Base-by-base conservation (phyloP, 805 yeast species). In the Hanseniaspora guilliermondii region DNA sequence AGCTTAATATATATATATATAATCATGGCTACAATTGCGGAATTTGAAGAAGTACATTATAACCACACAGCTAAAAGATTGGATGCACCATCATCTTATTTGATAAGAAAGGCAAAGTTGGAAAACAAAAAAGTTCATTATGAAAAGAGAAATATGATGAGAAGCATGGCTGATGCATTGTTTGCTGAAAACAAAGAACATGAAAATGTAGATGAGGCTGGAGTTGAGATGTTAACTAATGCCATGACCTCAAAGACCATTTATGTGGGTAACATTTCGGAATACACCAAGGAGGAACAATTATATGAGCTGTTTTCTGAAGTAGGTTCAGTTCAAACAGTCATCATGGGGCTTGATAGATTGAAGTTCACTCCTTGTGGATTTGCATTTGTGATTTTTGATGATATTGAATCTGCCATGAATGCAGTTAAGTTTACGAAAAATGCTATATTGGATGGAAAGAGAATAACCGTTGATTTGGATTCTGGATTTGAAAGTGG, bases 401-500 rank as follows among this genome's bases (percentile, higher is more conserved):
- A 76, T 53, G 67, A 72, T 30, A 81, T 82, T 44, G 74, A 75
- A 49, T 88, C 86, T 49, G 87, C 96, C 1, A 71, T 88, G 53
- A 80, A 84, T 59, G 85, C 96, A 2, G 79, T 91, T 64, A 85
- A 87, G 65, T 91, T 80, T 63, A 70, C 93, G 49, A 82, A 86
- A 60, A 83, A 80, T 53, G 87, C 96, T 0, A 82, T 82, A 62
- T 76, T 93, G 52, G 96, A 91, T 63, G 95, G 89, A 49, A 80
- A 86, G 58, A 72, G 75, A 38, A 76, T 93, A 63, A 83, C 84
- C 38, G 86, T 91, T 49, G 98, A 93, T 69, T 73, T 94, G 61
- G 98, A 93, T 64, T 96, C 97, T 0, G 98, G 98, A 0, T 93
- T 91, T 65, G 80, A 77, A 58, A 97, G 91, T 61, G 98, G 98